Evolutionary conservation across 2,329 filamentous ascomycete genomes (phyloP).

Genomic region (Fusarium acutatum): DNA sequence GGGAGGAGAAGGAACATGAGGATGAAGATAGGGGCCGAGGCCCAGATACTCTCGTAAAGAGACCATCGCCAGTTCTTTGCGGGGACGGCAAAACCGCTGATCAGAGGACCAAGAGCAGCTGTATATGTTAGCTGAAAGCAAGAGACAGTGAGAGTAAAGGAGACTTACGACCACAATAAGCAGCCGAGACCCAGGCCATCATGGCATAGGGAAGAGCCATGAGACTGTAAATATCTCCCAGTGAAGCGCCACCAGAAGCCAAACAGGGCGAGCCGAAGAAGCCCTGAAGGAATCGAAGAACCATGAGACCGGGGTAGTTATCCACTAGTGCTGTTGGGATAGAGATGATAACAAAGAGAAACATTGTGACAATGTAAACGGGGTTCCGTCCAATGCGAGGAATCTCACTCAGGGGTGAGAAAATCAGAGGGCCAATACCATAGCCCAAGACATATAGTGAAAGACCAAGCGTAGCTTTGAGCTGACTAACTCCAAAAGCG

Average conservation of each 20-base stretch:
- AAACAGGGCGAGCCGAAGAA: slow-evolving; percentile 74
- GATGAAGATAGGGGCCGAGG: slow-evolving; percentile 65
- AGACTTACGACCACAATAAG: slow-evolving; percentile 56
- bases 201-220: slow-evolving; percentile 66
- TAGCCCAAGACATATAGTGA: slow-evolving; percentile 71
- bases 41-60: slow-evolving; percentile 70
- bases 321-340: slow-evolving; percentile 70
- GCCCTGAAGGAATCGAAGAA: slow-evolving; percentile 70
- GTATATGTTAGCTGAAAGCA: slow-evolving; percentile 20
- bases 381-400: slow-evolving; percentile 72
- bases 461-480: slow-evolving; percentile 65
- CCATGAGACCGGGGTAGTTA: slow-evolving; percentile 71
- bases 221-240: slow-evolving; percentile 63
- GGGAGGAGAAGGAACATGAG: slow-evolving; percentile 70
- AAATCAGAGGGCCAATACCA: slow-evolving; percentile 71
- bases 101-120: slow-evolving; percentile 66
- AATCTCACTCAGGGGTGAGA: slow-evolving; percentile 73
- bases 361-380: slow-evolving; percentile 73
- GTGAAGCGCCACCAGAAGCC: slow-evolving; percentile 64
- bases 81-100: slow-evolving; percentile 68
- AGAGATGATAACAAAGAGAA: slow-evolving; percentile 72
- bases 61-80: slow-evolving; percentile 71
- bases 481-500: slow-evolving; percentile 60
- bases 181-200: slow-evolving; percentile 65
- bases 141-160: no score